phyloP scores from a whole-genome alignment of 306 rosid genomes.

The Albizia julibrissin region DNA sequence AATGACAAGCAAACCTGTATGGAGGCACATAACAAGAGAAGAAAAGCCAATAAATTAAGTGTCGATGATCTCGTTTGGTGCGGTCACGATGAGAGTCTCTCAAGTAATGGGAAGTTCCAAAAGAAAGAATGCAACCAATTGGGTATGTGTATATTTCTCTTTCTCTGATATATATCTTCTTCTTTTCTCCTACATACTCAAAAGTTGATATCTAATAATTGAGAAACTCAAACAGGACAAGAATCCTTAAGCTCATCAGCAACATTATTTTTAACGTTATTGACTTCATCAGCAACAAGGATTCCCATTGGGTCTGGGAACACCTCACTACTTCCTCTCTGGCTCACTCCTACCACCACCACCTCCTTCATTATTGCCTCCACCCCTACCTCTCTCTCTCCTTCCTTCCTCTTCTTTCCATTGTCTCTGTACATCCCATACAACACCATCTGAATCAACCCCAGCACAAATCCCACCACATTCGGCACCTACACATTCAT shows the following conservation, averaged over 20 bases:
- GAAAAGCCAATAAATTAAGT: neutral
- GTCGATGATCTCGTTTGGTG: neutral
- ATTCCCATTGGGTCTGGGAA: constrained; percentile 3
- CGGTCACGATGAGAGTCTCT: neutral
- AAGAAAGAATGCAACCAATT: neutral
- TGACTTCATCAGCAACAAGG: neutral
- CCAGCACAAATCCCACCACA: constrained; percentile 63
- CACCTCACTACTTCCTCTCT: constrained; percentile 12
- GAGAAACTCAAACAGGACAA: neutral
- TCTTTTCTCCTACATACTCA: neutral
- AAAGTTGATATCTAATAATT: neutral
- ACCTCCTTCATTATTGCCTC: constrained; percentile 22
- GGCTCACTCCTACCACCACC: constrained; percentile 21
- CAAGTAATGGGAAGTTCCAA: neutral
- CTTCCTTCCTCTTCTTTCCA: constrained; percentile 31
- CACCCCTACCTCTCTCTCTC: neutral
- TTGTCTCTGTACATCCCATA: constrained; percentile 53
- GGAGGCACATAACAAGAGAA: neutral
- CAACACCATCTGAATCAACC: constrained; percentile 67
- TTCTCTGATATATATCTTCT: no score
- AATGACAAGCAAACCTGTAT: neutral
- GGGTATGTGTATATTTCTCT: neutral
- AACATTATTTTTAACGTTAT: neutral
- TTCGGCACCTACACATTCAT: constrained; percentile 60
- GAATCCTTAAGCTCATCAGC: neutral